Base-by-base conservation (phyloP, 2,329 filamentous ascomycete genomes). In the Bertia moriformis region DNA sequence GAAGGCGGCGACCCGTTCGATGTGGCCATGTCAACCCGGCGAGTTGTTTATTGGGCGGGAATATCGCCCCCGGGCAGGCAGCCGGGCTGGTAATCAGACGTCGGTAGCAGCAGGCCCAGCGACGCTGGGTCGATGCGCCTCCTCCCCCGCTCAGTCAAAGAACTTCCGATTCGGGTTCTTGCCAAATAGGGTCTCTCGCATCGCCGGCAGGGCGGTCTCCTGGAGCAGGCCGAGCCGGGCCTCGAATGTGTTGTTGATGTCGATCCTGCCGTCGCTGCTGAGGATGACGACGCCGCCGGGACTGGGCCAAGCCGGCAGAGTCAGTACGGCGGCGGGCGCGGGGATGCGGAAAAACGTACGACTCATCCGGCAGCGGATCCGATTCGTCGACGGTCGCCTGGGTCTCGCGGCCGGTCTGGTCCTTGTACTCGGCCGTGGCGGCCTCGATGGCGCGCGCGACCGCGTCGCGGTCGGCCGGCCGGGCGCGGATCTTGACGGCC, bases 181-280 rank as follows among this genome's bases (percentile, higher is more conserved):
- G 44, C 91, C 91, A 55, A 98, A 98, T 43, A 98, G 70, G 14
- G 82, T 82, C 59, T 83, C 74, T 54, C 91, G 75, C 52, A 98
- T 79, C 33, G 78, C 78, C 12, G 91, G 91, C 42, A 95, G 73
- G 39, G 85, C 83, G 48, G 83, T 83, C 41, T 79, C 78, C 63
- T 94, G 82, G 47, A 96, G 75, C 43, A 96, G 69, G 53, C 73
- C 74, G 60, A 98, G 69, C 48, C 91, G 79, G 56, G 93, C 83
- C 58, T 96, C 91, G 49, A 96, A 83, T 40, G 91, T 96, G 69
- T 98, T 96, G 73, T 95, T 88, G 61, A 98, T 89, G 53, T 94
- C 87, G 57, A 98, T 96, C 71, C 89, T 95, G 57, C 91, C 91
- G 47, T 69, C 71, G 48, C 82, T 80, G 46, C 87, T 86, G 40